phyloP scores from a whole-genome alignment of 1,284 basidiomycete genomes.

The Ceratobasidium sp. region DNA sequence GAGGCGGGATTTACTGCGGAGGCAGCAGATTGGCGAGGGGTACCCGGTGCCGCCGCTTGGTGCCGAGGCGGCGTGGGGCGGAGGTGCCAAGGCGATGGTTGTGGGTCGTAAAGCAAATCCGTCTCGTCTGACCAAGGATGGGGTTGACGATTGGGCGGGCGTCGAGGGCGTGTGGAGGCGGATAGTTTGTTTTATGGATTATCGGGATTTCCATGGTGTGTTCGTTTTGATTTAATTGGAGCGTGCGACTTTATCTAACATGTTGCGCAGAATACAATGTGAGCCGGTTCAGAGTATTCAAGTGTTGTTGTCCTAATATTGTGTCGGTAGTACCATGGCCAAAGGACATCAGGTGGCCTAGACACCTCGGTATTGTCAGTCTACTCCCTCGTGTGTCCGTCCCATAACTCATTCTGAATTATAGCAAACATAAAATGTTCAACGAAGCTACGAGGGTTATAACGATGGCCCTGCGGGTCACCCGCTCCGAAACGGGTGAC shows the following conservation, averaged over 20 bases:
- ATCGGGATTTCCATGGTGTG: conserved; percentile 45
- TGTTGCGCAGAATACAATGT: conserved; percentile 22
- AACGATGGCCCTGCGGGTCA: conserved; percentile 41
- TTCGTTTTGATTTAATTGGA: neutral
- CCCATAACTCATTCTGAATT: neutral
- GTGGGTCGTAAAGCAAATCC: conserved; percentile 27
- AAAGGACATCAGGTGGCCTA: conserved; percentile 24
- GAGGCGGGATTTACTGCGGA: conserved; percentile 12
- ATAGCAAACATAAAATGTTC: conserved; percentile 42
- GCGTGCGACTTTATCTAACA: neutral
- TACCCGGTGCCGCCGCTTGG: conserved; percentile 23
- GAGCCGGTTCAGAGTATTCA: neutral
- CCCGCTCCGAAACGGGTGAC: conserved; percentile 36
- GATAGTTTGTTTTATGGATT: conserved; percentile 49
- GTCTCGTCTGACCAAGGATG: conserved; percentile 31
- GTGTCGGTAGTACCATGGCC: conserved; percentile 30
- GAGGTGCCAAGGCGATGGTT: neutral
- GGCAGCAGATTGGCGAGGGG: conserved; percentile 4
- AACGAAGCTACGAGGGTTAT: conserved; percentile 45
- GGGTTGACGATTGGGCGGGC: conserved; percentile 47
- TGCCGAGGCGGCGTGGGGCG: conserved; percentile 24
- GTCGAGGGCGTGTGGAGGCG: conserved; percentile 48
- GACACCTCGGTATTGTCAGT: conserved; percentile 41
- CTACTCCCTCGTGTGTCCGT: neutral
- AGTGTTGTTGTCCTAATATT: conserved; percentile 12